Base-by-base conservation (phyloP, 495 filamentous ascomycete species). In the Bombardia bombarda region DNA sequence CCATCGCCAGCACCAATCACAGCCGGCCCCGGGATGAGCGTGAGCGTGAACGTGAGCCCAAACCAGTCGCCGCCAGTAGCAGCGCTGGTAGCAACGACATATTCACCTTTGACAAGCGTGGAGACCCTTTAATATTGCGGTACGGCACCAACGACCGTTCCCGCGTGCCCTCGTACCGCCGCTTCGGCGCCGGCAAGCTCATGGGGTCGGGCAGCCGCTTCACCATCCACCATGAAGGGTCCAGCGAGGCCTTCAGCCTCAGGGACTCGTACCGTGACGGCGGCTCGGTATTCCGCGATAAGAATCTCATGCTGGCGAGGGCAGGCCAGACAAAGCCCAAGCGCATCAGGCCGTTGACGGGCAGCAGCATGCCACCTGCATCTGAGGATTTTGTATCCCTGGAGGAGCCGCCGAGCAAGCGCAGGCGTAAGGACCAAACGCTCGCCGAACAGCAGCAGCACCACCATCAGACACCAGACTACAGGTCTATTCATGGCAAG, bases 401-500 rank as follows among this genome's bases (percentile, higher is more conserved):
- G 4, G 47, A 33, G 13, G 47, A 33, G 13, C 34, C 58, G 3
- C 56, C 63, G n/a, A 63, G 43, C 18, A 72, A 72, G 46, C 62
- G 67, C 19, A 62, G 63, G 47, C 62, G 68, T n/a, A 40, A 46
- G 7, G 47, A 36, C 24, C 47, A 45, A 18, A 39, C 55, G 0
- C 50, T 38, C 17, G 58, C 51, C 2, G 70, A 67, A 0, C 62
- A 64, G 12, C 9, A 65, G 76, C 34, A 14, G 18, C 74, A 79
- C 7, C 63, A 19, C 7, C 12, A 33, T 17, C 3, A 8, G 12
- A 22, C 57, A 33, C 69, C 70, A 40, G 71, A 80, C 34, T 90
- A 88, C 50, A 74, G 84, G 30, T 87, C 84, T 20, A 81, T 90
- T 14, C 67, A 83, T 42, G 77, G 77, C 17, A 82, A 81, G 55